Evolutionary conservation across 495 filamentous ascomycete genomes (phyloP).

Genomic region (Sporormia fimetaria): DNA sequence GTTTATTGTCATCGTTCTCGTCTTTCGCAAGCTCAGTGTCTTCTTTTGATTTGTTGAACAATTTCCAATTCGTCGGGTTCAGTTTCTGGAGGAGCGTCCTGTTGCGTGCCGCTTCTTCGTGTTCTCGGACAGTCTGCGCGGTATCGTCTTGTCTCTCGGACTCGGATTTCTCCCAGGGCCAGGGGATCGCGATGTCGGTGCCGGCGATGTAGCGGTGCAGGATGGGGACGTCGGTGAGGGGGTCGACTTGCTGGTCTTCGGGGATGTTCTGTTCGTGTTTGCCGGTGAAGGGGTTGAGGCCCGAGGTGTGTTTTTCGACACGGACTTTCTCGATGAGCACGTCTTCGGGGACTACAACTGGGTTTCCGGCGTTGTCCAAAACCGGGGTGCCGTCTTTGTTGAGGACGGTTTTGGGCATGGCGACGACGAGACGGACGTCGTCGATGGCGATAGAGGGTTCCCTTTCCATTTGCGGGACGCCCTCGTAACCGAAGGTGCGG

Average conservation of each 20-base stretch:
- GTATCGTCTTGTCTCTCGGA: not conserved
- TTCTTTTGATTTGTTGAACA: too few relatives aligned
- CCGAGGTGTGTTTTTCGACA: slow-evolving; percentile 46
- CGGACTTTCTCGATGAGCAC: slow-evolving; percentile 44
- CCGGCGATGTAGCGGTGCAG: slow-evolving; percentile 48
- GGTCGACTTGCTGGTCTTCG: slow-evolving; percentile 28
- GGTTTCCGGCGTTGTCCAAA: too few relatives aligned
- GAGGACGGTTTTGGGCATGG: not conserved
- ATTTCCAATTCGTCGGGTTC: too few relatives aligned
- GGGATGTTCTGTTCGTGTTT: not conserved
- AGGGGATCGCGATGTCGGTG: slow-evolving; percentile 38
- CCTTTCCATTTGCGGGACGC: not conserved
- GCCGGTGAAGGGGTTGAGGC: slow-evolving; percentile 2
- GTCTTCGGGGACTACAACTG: slow-evolving; percentile 32
- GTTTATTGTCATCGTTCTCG: too few relatives aligned
- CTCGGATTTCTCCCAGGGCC: slow-evolving; percentile 9
- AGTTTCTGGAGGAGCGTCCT: too few relatives aligned
- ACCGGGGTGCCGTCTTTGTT: slow-evolving; percentile 34
- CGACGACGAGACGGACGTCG: slow-evolving; percentile 15
- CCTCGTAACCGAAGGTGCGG: not conserved
- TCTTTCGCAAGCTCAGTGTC: not conserved
- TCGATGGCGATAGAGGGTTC: not conserved
- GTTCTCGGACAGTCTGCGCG: too few relatives aligned
- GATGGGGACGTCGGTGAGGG: slow-evolving; percentile 33
- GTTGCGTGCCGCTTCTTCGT: too few relatives aligned